Base-by-base conservation (phyloP, 495 filamentous ascomycete species). In the Melanomma pulvis-pyrius region DNA sequence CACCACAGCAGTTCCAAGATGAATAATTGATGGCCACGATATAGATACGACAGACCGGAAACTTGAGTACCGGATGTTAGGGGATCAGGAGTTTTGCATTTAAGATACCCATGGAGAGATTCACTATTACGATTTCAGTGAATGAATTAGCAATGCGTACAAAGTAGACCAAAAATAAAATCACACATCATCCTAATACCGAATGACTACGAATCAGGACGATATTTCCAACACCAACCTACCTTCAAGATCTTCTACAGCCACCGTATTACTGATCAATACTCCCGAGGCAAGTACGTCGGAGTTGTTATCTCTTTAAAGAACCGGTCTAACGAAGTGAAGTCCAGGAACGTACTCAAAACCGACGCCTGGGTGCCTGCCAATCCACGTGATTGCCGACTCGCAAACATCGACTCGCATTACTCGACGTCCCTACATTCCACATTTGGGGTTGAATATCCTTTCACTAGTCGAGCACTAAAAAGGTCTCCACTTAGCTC, bases 1-100 rank as follows among this genome's bases (percentile, higher is more conserved):
- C 80, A 47, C 77, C 72, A 39, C 71, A 73, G 46, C 65, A 68
- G 36, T 58, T 71, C 19, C 60, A 59, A 44, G 69, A 68, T 36
- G 69, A 71, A 52, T 66, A 26, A 61, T 48, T 17, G 50, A 26
- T 17, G n/a, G 34, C 32, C 7, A 25, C 32, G 26, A 29, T 19
- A 28, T 6, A 13, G 11, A 15, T 17, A 19, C 13, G 28, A 25
- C 9, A 44, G 29, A 55, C 1, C 24, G 17, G 5, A 7, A 3
- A 17, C 39, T 3, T 11, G 39, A 15, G 17, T 44, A n/a, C 2
- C 13, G 39, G 39, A 6, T 2, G 2, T 44, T n/a, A n/a, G n/a
- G 13, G 39, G 39, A n/a, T 44, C 17, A 17, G 59, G 48, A 50
- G 59, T 51, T 52, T 51, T 51, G 59, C 26, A 30, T 61, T 61